phyloP scores from a whole-genome alignment of 192 early-diverging fungal genomes.

The Linnemannia zychae region DNA sequence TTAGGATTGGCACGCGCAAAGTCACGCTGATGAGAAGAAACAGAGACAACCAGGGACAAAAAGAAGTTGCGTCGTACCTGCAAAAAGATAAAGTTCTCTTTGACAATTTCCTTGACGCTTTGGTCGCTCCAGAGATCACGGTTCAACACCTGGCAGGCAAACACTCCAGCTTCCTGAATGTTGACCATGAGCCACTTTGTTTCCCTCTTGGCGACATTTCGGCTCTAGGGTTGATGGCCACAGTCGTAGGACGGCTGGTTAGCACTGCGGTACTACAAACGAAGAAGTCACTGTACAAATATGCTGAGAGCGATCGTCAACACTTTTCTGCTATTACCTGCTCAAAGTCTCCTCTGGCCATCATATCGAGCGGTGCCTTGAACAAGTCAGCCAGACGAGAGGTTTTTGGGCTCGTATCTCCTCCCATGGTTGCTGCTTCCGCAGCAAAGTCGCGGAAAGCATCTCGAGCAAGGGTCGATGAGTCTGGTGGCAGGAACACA shows the following conservation, averaged over 20 bases:
- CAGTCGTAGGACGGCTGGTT: not conserved
- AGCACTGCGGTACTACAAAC: not conserved
- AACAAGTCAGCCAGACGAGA: constrained; percentile 83
- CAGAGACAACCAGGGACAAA: not conserved
- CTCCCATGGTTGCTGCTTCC: constrained; percentile 70
- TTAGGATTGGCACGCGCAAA: not conserved
- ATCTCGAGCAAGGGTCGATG: constrained; percentile 62
- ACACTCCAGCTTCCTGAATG: constrained; percentile 87
- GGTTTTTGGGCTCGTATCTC: constrained; percentile 61
- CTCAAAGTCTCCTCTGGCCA: constrained; percentile 81
- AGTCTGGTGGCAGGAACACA: constrained; percentile 63
- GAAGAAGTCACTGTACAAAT: not conserved
- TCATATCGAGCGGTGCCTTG: constrained; percentile 89
- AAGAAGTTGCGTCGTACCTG: constrained; percentile 66
- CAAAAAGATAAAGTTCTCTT: constrained; percentile 87
- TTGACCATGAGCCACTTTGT: constrained; percentile 91
- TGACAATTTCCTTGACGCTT: constrained; percentile 81
- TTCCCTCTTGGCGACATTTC: constrained; percentile 67
- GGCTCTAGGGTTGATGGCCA: constrained; percentile 62
- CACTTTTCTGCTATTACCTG: constrained; percentile 50
- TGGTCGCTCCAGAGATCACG: constrained; percentile 93
- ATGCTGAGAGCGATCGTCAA: not conserved
- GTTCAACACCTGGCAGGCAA: constrained; percentile 90
- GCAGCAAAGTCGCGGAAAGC: constrained; percentile 78
- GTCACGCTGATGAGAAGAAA: not conserved